Conservation (phyloP, 2,329 filamentous ascomycete genomes). For the Scedosporium boydii region DNA sequence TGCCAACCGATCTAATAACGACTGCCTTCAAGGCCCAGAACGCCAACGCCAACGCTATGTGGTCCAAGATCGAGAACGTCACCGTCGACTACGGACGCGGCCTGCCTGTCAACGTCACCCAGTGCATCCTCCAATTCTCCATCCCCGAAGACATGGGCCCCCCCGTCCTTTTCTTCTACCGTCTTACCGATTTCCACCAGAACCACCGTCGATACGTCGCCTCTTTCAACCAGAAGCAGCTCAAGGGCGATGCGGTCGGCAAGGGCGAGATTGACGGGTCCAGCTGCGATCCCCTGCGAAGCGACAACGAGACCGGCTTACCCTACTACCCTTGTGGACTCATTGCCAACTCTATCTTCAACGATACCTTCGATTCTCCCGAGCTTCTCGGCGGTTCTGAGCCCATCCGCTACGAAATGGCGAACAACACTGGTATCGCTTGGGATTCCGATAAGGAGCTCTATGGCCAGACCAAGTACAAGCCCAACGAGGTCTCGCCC, state of each 20-base stretch:
- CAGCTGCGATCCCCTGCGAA: conserved; percentile 65
- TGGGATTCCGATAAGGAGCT: conserved; percentile 77
- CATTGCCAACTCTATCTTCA: conserved; percentile 95
- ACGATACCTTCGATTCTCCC: conserved; percentile 73
- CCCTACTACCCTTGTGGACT: conserved; percentile 91
- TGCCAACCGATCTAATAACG: conserved; percentile 49
- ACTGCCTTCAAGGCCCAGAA: conserved; percentile 60
- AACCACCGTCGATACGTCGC: conserved; percentile 96
- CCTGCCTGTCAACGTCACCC: conserved; percentile 23
- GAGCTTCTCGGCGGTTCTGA: conserved; percentile 42
- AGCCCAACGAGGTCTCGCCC: conserved; percentile 56
- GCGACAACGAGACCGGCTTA: conserved; percentile 40
- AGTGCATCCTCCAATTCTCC: conserved; percentile 69
- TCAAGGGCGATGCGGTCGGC: conserved; percentile 58
- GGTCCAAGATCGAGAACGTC: conserved; percentile 30
- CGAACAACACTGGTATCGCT: conserved; percentile 63
- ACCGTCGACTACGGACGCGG: conserved; percentile 24
- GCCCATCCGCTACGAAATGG: conserved; percentile 60
- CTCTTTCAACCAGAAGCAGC: conserved; percentile 73
- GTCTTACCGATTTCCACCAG: conserved; percentile 96
- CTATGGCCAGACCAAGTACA: conserved; percentile 63
- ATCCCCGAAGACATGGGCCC: conserved; percentile 71
- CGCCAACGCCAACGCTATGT: conserved; percentile 26
- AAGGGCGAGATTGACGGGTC: conserved; percentile 53
- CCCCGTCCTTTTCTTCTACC: conserved; percentile 89